Evolutionary conservation across 1,284 basidiomycete genomes (phyloP), one percentile per base, ranked within the genome.

Genomic region (Ceratobasidium sp.): DNA sequence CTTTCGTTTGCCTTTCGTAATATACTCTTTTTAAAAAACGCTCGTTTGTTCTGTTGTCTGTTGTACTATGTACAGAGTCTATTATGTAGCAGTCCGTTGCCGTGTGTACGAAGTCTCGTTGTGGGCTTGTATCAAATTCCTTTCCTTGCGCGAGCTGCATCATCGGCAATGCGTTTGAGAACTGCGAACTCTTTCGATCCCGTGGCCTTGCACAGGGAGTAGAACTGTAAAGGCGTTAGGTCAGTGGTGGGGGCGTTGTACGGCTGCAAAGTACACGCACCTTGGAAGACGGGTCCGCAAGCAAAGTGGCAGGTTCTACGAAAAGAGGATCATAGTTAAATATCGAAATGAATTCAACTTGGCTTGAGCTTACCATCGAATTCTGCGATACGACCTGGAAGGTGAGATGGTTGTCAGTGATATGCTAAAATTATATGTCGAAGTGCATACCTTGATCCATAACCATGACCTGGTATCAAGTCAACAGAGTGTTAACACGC

Each of bases 181-280:
- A 87, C 86, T 2, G 87, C 84, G 80, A 95, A 95, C 81, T 96
- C 94, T 21, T 87, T 87, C 76, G 86, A 88, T 9, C 95, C 94
- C 0, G 93, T 91, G 3, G 93, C 93, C 81, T 91, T 90, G 81
- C 94, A 96, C 16, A 96, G 82, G 0, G 85, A 82, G 77, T 94
- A 86, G 83, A 96, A 96, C 76, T 87, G 87, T 44, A 91, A 92
- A 26, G 16, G 41, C 38, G 28, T 28, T n/a, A 49, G 21, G 8
- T 43, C 38, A 52, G 28, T 35, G 18, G 32, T 14, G 35, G 32
- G 16, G 6, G 18, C 35, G 32, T 35, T 28, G 7, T 58, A 38
- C n/a, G 3, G 16, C 11, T 26, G 2, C 14, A 4, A 18, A 14
- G 35, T 23, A 23, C 7, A 30, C 49, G 23, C 26, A 43, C 69